Conservation (phyloP, 2,329 filamentous ascomycete species). For the Tolypocladium ophioglossoides region DNA sequence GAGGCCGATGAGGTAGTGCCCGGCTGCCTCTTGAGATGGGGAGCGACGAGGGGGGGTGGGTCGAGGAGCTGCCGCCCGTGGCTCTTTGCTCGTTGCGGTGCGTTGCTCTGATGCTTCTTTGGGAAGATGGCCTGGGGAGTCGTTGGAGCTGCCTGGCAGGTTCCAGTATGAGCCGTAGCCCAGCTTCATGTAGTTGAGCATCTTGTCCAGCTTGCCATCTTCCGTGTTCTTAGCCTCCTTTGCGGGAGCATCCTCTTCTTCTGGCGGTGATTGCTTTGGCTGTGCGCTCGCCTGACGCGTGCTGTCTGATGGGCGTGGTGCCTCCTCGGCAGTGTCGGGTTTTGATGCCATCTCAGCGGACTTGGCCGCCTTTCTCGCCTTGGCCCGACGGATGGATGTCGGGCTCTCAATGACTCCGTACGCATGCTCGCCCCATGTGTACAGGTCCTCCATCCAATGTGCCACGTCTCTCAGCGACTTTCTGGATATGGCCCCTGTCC, state of each 20-base stretch:
- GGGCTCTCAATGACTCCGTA: constrained; percentile 81
- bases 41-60: constrained; percentile 6
- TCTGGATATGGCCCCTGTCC: constrained; percentile 61
- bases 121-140: constrained; percentile 4
- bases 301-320: background rate
- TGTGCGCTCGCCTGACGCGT: background rate
- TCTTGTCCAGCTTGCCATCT: constrained; percentile 37
- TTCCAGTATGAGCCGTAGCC: constrained; percentile 60
- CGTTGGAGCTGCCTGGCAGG: constrained; percentile 20
- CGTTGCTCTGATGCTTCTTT: background rate
- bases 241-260: background rate
- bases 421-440: constrained; percentile 70
- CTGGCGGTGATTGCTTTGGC: background rate
- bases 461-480: constrained; percentile 63
- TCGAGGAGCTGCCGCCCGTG: background rate
- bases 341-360: constrained; percentile 1
- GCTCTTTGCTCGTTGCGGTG: background rate
- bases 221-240: constrained; percentile 10
- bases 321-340: background rate
- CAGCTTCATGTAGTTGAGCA: constrained; percentile 55
- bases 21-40: constrained; percentile 21
- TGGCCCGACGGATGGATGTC: constrained; percentile 48
- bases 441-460: constrained; percentile 83
- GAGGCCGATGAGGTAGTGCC: constrained; percentile 57
- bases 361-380: constrained; percentile 19